Evolutionary conservation across 1,284 basidiomycete genomes (phyloP).

Genomic region (Puccinia sorghi): DNA sequence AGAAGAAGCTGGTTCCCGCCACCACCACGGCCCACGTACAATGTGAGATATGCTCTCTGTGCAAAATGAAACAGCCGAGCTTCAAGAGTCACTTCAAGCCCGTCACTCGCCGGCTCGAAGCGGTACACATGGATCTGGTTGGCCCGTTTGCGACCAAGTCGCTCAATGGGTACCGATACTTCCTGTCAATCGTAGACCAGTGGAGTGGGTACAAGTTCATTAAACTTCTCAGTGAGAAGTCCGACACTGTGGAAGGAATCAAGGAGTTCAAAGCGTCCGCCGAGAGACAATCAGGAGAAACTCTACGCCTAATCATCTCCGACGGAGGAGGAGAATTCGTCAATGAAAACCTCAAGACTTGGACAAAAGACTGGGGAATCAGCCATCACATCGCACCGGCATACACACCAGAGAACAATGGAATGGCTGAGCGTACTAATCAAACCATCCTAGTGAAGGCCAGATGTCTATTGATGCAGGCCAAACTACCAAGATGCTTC

Average conservation of each 20-base stretch:
- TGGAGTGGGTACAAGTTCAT: not conserved
- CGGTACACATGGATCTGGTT: not conserved
- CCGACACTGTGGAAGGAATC: not conserved
- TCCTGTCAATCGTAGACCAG: conserved; percentile 11
- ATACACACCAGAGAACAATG: too few species aligned
- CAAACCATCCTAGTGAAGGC: not conserved
- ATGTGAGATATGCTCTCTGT: not conserved
- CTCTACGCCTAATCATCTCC: too few species aligned
- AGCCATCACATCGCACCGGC: not conserved
- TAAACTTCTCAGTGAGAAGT: not conserved
- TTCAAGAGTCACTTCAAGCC: not conserved
- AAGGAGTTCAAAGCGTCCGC: not conserved
- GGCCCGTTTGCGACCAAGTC: conserved; percentile 2
- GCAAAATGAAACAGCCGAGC: not conserved
- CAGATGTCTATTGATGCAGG: not conserved
- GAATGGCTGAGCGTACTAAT: not conserved
- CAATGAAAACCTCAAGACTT: not conserved
- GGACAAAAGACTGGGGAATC: not conserved
- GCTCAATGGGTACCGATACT: not conserved
- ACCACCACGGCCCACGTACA: too few species aligned
- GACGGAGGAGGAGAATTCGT: not conserved
- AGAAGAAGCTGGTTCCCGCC: not conserved
- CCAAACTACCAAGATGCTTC: not conserved
- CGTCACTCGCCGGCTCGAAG: not conserved
- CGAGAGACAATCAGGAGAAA: not conserved